Percentiles rank a stretch among this genome's conserved stretches.
Conservation (phyloP, 1,284 basidiomycete genomes). For the Porodaedalea pini region DNA sequence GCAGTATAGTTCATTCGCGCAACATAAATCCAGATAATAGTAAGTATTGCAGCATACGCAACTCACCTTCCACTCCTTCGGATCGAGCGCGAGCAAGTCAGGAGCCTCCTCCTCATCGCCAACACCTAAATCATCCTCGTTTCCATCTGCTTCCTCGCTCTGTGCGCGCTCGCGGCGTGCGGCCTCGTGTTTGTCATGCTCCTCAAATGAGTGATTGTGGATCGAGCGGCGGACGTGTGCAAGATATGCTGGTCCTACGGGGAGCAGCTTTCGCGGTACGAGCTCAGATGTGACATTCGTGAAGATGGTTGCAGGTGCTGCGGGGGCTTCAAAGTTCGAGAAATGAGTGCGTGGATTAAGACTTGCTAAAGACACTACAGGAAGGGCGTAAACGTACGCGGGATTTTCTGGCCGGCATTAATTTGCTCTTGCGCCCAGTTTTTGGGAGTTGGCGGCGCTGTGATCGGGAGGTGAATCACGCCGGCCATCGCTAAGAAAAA, state of each 20-base stretch:
- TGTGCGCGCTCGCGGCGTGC: slow-evolving; percentile 46
- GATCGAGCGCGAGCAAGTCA: slow-evolving; percentile 75
- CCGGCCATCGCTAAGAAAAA: slow-evolving; percentile 13
- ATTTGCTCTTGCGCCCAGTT: slow-evolving; percentile 11
- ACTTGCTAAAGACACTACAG: background rate
- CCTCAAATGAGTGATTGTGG: slow-evolving; percentile 74
- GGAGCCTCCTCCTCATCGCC: slow-evolving; percentile 87
- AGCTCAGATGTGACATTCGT: slow-evolving; percentile 28
- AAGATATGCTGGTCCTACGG: slow-evolving; percentile 83
- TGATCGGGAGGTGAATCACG: slow-evolving; percentile 18
- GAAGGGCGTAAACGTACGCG: slow-evolving; percentile 6
- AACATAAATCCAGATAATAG: background rate
- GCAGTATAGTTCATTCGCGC: background rate
- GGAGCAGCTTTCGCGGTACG: slow-evolving; percentile 54
- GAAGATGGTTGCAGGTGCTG: background rate
- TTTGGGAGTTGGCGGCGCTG: slow-evolving; percentile 14
- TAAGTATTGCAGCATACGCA: no score
- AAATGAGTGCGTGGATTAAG: background rate
- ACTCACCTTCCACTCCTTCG: slow-evolving; percentile 96
- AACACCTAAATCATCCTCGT: slow-evolving; percentile 86
- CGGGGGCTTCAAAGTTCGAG: background rate
- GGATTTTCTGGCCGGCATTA: slow-evolving; percentile 9
- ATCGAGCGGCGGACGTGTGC: slow-evolving; percentile 74
- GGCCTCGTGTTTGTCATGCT: slow-evolving; percentile 68
- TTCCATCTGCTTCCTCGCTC: slow-evolving; percentile 50